Conservation (phyloP, 108 stramenopile species). For the Conticribra weissflogii region DNA sequence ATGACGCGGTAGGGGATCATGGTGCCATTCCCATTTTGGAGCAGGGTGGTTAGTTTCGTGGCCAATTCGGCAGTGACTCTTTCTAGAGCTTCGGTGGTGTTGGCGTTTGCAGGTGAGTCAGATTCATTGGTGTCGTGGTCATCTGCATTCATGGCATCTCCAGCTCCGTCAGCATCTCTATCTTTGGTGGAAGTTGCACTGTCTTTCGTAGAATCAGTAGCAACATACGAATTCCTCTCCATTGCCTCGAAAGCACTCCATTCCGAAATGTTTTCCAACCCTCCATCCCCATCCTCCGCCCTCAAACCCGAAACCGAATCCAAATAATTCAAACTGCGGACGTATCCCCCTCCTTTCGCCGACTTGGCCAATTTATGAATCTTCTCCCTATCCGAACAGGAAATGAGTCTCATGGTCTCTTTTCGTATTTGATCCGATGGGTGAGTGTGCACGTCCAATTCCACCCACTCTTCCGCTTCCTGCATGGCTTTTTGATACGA, state of each 20-base stretch:
- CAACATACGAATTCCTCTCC: neutral
- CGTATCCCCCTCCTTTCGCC: slow-evolving; percentile 40
- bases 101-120: slow-evolving; percentile 3
- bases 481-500: slow-evolving; percentile 82
- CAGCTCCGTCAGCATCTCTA: too few relatives aligned
- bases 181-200: too few relatives aligned
- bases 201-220: too few relatives aligned
- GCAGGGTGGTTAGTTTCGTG: slow-evolving; percentile 55
- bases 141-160: too few relatives aligned
- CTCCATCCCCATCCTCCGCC: slow-evolving; percentile 1
- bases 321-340: slow-evolving; percentile 70
- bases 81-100: slow-evolving; percentile 10
- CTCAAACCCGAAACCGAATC: slow-evolving; percentile 25
- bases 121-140: too few relatives aligned
- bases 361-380: slow-evolving; percentile 14
- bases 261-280: slow-evolving; percentile 19
- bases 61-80: slow-evolving; percentile 52
- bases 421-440: slow-evolving; percentile 17
- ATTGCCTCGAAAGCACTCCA: slow-evolving; percentile 13
- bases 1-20: slow-evolving; percentile 79
- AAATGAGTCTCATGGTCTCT: slow-evolving; percentile 33
- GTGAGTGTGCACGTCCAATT: slow-evolving; percentile 59
- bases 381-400: slow-evolving; percentile 25
- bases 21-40: slow-evolving; percentile 60
- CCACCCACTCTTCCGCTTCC: slow-evolving; percentile 87